A percentile compares a stretch with the other conserved stretches of the same genome.
Evolutionary conservation across 345 rosid genomes (phyloP).

Genomic region (Clarkia xantiana): DNA sequence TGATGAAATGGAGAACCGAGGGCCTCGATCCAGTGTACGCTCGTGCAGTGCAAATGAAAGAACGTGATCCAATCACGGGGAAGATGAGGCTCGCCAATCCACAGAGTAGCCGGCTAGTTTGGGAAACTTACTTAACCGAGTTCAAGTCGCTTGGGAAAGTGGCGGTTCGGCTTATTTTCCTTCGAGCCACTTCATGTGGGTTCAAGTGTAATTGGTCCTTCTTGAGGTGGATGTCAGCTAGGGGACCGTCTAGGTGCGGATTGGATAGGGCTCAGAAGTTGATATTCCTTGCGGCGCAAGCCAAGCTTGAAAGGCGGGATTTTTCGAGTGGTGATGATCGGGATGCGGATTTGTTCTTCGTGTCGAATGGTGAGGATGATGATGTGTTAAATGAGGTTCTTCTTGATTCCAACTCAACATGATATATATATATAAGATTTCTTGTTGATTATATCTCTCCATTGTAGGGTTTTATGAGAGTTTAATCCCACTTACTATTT

Average conservation of each 20-base stretch:
- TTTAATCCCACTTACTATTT: no score
- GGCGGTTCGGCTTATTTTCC: slow-evolving; percentile 92
- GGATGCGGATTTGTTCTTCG: slow-evolving; percentile 77
- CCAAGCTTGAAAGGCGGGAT: slow-evolving; percentile 73
- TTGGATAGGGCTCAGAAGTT: slow-evolving; percentile 81
- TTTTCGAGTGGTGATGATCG: slow-evolving; percentile 76
- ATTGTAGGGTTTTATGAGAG: no score
- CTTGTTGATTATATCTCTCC: no score
- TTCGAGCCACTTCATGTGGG: slow-evolving; percentile 75
- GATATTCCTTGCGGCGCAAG: slow-evolving; percentile 75
- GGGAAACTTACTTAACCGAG: slow-evolving; percentile 93
- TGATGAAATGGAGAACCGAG: slow-evolving; percentile 98
- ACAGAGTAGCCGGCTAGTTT: slow-evolving; percentile 88
- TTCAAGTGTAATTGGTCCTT: slow-evolving; percentile 86
- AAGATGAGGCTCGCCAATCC: slow-evolving; percentile 85
- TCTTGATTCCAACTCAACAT: slow-evolving; percentile 72
- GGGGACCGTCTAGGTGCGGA: slow-evolving; percentile 49
- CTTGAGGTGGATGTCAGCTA: slow-evolving; percentile 53
- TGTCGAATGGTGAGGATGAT: slow-evolving; percentile 74
- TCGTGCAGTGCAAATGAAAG: slow-evolving; percentile 92
- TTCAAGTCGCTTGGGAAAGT: slow-evolving; percentile 85
- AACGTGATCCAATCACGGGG: slow-evolving; percentile 72
- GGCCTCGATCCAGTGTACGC: slow-evolving; percentile 96
- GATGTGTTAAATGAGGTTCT: slow-evolving; percentile 82
- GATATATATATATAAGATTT: slow-evolving; percentile 4